Base-by-base conservation (phyloP, 768 basidiomycete species). In the Kwoniella mangroviensis region DNA sequence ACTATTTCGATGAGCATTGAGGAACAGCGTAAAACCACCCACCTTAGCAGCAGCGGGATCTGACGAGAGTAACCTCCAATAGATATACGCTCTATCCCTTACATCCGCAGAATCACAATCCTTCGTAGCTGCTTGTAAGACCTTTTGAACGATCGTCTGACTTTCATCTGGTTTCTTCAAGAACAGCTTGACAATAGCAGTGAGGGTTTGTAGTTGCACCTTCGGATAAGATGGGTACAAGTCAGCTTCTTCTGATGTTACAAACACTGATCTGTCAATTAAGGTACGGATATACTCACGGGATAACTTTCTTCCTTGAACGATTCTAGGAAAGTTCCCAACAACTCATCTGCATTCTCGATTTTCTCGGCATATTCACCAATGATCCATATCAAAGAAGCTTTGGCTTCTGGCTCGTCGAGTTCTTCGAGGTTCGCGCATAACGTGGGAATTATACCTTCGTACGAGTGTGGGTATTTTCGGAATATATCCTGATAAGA, bases 321-420 rank as follows among this genome's bases (percentile, higher is more conserved):
- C 2, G 90, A 87, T 66, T 96, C 93, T 22, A 99, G 91, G 81
- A 97, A 98, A 60, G 91, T 90, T 15, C 89, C 87, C 73, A 98
- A 85, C 24, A 99, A 86, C 76, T 98, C 95, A 80, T 92, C 93
- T 3, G 96, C 94, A 73, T 99, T 99, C 75, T 95, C 93, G 73
- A 98, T 98, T 85, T 94, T 96, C 83, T 91, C 91, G 3, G 96
- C 94, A 77, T 99, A 98, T 85, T 98, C 94, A 67, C 96, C 96
- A 74, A 98, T 94, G 77, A 99, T 98, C 96, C 97, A 99, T 81
- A 99, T 98, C 60, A 99, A 86, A 2, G 95, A 95, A 0, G 95
- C 93, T 80, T 98, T 98, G 2, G 97, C 96, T 81, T 99, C 96
- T 11, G 96, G 97, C 80, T 99, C 97, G 78, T 98, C 96, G 41